phyloP scores from a whole-genome alignment of 495 filamentous ascomycete species.

The Penicillium cinerascens region DNA sequence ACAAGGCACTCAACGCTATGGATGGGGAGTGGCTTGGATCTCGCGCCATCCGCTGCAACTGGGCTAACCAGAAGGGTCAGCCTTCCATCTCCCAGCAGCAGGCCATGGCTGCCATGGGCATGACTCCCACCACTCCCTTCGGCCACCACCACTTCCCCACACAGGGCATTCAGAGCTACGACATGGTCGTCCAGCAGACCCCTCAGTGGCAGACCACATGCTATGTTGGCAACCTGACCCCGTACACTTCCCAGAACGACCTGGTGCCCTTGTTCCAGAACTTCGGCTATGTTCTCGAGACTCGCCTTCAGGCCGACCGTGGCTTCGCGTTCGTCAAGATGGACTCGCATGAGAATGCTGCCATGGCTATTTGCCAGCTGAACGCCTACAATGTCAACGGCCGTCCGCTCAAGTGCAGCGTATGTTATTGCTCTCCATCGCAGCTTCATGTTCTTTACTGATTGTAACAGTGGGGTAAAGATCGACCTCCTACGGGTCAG shows the following conservation, averaged over 20 bases:
- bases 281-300: constrained; percentile 96
- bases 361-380: constrained; percentile 96
- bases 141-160: constrained; percentile 98
- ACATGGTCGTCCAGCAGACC: constrained; percentile 97
- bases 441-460: background rate
- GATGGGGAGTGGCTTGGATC: constrained; percentile 99
- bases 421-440: constrained; percentile 47
- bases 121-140: constrained; percentile 95
- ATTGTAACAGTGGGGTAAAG: constrained; percentile 85
- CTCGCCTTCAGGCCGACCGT: constrained; percentile 94
- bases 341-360: constrained; percentile 97
- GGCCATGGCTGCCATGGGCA: constrained; percentile 95
- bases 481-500: constrained; percentile 85
- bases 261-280: constrained; percentile 96
- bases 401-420: constrained; percentile 95
- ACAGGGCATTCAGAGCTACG: constrained; percentile 92
- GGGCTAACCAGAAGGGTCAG: constrained; percentile 99
- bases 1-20: constrained; percentile 96
- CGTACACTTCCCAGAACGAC: constrained; percentile 95
- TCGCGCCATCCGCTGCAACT: constrained; percentile 98
- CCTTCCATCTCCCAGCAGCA: constrained; percentile 97
- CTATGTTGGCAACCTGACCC: constrained; percentile 97
- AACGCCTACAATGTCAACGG: constrained; percentile 98
- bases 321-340: constrained; percentile 99
- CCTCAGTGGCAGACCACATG: constrained; percentile 98